phyloP scores from a whole-genome alignment of 2,329 filamentous ascomycete genomes.

The Penicillium digitatum region DNA sequence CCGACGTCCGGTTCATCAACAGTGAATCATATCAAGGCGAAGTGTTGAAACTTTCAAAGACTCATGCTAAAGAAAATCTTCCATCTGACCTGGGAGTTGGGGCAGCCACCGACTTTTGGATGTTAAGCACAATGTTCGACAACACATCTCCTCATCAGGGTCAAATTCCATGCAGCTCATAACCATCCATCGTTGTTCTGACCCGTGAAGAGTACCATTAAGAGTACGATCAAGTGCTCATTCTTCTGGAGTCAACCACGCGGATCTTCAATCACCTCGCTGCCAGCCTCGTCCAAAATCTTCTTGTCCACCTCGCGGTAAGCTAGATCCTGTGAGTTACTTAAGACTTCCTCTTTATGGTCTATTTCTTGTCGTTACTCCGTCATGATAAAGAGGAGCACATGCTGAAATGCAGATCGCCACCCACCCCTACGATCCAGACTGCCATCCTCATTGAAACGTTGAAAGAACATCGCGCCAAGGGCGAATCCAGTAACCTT shows the following conservation, averaged over 20 bases:
- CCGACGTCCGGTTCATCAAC: not conserved
- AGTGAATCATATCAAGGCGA: no score
- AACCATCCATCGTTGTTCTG: conserved; percentile 14
- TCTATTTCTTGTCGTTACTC: conserved; percentile 8
- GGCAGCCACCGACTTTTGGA: conserved; percentile 6
- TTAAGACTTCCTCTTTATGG: conserved; percentile 7
- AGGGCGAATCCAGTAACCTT: not conserved
- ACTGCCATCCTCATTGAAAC: no score
- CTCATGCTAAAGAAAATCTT: not conserved
- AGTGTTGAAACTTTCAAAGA: no score
- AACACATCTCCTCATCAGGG: conserved; percentile 2
- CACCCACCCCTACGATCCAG: not conserved
- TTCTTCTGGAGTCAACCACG: conserved; percentile 36
- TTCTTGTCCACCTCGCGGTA: conserved; percentile 17
- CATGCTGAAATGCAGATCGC: conserved; percentile 8
- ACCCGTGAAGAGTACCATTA: conserved; percentile 20
- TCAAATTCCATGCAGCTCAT: conserved; percentile 16
- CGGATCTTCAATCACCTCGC: conserved; percentile 28
- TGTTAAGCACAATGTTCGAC: conserved; percentile 10
- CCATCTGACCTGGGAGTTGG: not conserved
- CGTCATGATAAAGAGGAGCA: conserved; percentile 8
- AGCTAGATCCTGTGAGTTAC: conserved; percentile 23
- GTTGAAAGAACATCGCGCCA: not conserved
- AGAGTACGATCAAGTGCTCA: conserved; percentile 33
- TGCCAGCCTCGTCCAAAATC: conserved; percentile 10